Evolutionary conservation across 1,284 basidiomycete species (phyloP), one percentile per base, ranked within the genome.

Genomic region (Filobasidium uniguttulatum): DNA sequence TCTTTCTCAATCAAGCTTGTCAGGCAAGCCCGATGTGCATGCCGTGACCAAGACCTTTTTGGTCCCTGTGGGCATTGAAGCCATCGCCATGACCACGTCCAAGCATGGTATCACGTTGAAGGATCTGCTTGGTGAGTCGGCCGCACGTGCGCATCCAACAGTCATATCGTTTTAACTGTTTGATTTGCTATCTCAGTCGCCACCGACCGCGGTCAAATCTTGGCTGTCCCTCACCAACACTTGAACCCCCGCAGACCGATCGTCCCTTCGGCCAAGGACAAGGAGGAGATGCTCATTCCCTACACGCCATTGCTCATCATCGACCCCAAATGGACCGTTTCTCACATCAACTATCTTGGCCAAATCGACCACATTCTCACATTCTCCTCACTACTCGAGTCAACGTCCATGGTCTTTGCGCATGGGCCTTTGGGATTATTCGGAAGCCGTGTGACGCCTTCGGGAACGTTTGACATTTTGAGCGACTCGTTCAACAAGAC

Each of bases 381-480:
- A 1, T 77, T 83, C 0, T 84, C 91, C 0, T 81, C 91, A 0
- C 75, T 87, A 3, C 77, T 97, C 28, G 93, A 98, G 67, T 90
- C 85, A 5, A 96, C 90, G 0, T 84, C 85, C 0, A 70, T 94
- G n/a, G 77, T 97, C 9, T 80, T 96, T 58, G 80, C 81, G 0
- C 80, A 81, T 57, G 90, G 90, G 4, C n/a, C n/a, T n/a, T 73
- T 90, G 14, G 93, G 97, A 67, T 72, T 91, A 55, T 93, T 96
- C 74, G 71, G 79, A 26, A 85, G 85, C 5, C 77, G 86, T 14
- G 75, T 88, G 3, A 77, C 85, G 33, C 89, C 94, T 0, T 88
- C 85, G 2, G 81, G 80, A 23, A 88, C 86, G 23, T 98, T 98
- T 62, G 93, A 98, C 63, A 80, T 93, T n/a, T 76, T 94, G 12